These are phyloP conservation scores for Rhytidhysteron rufulum DNA, from an alignment of 2,329 filamentous ascomycete genomes.

Conservation along the genomic window DNA sequence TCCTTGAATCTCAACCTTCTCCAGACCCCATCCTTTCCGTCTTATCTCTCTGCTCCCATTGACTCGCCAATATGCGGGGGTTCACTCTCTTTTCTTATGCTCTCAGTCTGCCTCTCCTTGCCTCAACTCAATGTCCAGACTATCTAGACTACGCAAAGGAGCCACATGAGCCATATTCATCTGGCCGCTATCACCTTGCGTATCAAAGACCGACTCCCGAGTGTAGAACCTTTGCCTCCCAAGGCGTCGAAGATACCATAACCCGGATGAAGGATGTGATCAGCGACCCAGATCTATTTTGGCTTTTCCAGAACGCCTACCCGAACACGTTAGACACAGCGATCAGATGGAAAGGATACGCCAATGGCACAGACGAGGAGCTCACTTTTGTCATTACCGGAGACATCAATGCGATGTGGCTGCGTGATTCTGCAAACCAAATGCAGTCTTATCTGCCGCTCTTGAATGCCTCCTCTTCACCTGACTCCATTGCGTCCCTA, in stretches of 20 bases:
- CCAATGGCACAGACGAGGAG: slow-evolving; percentile 59
- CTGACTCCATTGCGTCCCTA: slow-evolving; percentile 61
- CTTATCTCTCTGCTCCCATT: background rate
- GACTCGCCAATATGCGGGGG: slow-evolving; percentile 20
- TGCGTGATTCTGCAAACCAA: slow-evolving; percentile 60
- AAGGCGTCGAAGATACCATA: slow-evolving; percentile 39
- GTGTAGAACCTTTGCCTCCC: slow-evolving; percentile 47
- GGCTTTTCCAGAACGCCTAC: slow-evolving; percentile 68
- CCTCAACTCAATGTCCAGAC: slow-evolving; percentile 39
- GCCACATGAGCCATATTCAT: slow-evolving; percentile 42
- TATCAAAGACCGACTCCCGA: slow-evolving; percentile 41
- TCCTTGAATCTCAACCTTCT: background rate
- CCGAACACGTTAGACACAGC: slow-evolving; percentile 75
- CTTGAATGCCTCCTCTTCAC: slow-evolving; percentile 50
- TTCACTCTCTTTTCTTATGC: slow-evolving; percentile 11
- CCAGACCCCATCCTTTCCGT: background rate
- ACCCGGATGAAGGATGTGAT: slow-evolving; percentile 36
- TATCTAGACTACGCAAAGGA: slow-evolving; percentile 40
- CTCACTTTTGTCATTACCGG: slow-evolving; percentile 58
- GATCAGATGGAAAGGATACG: slow-evolving; percentile 63
- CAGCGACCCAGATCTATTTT: slow-evolving; percentile 58
- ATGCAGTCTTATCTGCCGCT: slow-evolving; percentile 66
- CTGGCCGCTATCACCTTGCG: slow-evolving; percentile 43
- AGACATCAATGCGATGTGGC: slow-evolving; percentile 56
- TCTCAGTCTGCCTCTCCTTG: slow-evolving; percentile 18